phyloP scores from a whole-genome alignment of 1,139 yeast genomes.

The Blastobotrys ciferrii region DNA sequence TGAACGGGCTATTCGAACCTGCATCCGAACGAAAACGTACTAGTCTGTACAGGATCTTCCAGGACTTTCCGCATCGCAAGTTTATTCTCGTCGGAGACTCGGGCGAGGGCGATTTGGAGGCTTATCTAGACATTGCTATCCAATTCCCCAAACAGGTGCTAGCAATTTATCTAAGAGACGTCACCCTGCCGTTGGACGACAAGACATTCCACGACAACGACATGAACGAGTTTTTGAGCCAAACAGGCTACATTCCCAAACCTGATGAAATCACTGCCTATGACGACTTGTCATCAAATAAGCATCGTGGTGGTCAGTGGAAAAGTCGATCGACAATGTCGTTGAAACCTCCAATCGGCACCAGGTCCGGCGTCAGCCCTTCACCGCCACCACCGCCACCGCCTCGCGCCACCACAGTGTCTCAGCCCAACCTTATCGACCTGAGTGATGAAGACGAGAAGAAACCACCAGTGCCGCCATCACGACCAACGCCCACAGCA shows the following conservation, averaged over 20 bases:
- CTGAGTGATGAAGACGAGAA: conserved; percentile 18
- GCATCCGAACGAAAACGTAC: conserved; percentile 75
- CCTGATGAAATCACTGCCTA: conserved; percentile 25
- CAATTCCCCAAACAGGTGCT: conserved; percentile 59
- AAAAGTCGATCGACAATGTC: conserved; percentile 7
- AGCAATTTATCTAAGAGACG: conserved; percentile 80
- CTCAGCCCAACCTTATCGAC: conserved; percentile 23
- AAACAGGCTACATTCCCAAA: conserved; percentile 21
- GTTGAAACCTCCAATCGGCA: conserved; percentile 10
- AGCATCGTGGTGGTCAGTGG: neutral
- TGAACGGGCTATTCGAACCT: conserved; percentile 82
- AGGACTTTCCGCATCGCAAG: conserved; percentile 72
- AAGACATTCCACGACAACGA: conserved; percentile 18
- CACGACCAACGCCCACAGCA: conserved; percentile 19
- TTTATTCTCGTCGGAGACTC: conserved; percentile 91
- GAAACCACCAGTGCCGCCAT: conserved; percentile 30
- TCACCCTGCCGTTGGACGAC: conserved; percentile 45
- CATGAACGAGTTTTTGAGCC: conserved; percentile 12
- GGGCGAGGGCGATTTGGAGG: conserved; percentile 93
- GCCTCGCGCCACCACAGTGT: too few relatives aligned
- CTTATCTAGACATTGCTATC: conserved; percentile 71
- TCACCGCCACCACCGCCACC: conserved; percentile 16
- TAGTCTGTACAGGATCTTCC: conserved; percentile 59
- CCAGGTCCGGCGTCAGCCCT: conserved; percentile 6
- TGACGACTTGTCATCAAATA: neutral